Percentiles rank a stretch among this genome's conserved stretches.
Evolutionary conservation across 202 grass and related monocot species (phyloP).

Genomic region (Hordeum pubiflorum): DNA sequence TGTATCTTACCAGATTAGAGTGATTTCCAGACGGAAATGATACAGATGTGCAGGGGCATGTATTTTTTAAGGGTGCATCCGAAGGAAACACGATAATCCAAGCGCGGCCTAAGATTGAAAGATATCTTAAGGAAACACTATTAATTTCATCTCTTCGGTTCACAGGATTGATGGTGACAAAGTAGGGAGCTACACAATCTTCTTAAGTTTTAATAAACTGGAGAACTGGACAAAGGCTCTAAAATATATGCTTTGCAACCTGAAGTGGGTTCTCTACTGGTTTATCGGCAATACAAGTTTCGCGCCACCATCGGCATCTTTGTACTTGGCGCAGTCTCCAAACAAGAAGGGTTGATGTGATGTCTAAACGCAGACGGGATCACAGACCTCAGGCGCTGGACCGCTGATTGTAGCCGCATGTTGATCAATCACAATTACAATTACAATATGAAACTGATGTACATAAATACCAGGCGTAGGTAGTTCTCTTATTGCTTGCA

Average conservation of each 20-base stretch:
- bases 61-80: too few relatives aligned
- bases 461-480: background rate
- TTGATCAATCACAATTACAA: background rate
- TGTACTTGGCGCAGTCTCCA: conserved; percentile 15
- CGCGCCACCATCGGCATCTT: conserved; percentile 35
- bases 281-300: conserved; percentile 88
- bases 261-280: conserved; percentile 96
- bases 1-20: too few relatives aligned
- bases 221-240: conserved; percentile 94
- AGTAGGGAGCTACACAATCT: conserved; percentile 84
- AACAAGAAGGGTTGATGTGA: conserved; percentile 27
- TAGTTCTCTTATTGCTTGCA: background rate
- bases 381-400: background rate
- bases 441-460: background rate
- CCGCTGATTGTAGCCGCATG: background rate
- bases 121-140: background rate
- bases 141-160: conserved; percentile 17
- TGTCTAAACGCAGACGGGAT: background rate
- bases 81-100: too few relatives aligned
- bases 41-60: too few relatives aligned
- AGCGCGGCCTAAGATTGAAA: background rate
- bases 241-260: conserved; percentile 88
- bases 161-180: conserved; percentile 94
- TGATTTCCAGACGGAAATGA: too few relatives aligned
- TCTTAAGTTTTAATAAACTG: conserved; percentile 83